Evolutionary conservation across 2,329 filamentous ascomycete species (phyloP), one percentile per base, ranked within the genome.

Genomic region (Cercospora sojina): DNA sequence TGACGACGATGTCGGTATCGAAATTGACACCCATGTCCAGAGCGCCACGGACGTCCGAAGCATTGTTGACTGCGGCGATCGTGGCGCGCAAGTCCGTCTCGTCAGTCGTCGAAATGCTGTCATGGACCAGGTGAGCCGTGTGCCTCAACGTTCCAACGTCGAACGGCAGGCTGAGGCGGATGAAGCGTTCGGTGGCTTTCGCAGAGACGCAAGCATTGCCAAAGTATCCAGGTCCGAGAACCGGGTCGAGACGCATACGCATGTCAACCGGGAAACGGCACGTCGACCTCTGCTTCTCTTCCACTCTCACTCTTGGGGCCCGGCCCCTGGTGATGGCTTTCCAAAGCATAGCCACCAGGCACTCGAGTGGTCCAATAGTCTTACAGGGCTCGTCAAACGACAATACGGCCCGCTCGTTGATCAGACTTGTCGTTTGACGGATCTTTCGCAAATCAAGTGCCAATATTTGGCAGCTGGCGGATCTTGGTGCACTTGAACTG

Each of bases 321-420:
- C 62, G 60, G 6, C 67, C 71, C 2, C 70, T 64, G 6, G 60
- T 59, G 49, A 69, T 65, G 25, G 64, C 67, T 29, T 68, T 68
- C 71, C 70, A 74, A 13, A 74, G 65, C 6, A 74, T 68, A 18
- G 67, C 59, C 31, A 66, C 56, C 32, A 74, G 64, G 31, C 60
- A 62, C 32, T 74, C 68, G 43, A 68, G 64, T 7, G 35, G 43
- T 5, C 61, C 65, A 29, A 70, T 51, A 23, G 62, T 56, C 18
- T 64, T 43, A 18, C 20, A 47, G 16, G 61, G 59, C 32, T 29
- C 49, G n/a, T 61, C 51, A 0, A 64, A 20, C 23, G 60, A 56
- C 25, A 65, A 23, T 8, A 51, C 53, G 35, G 55, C 59, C 20
- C 71, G 70, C 20, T 57, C 59, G 27, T 70, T 70, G 62, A 72